Evolutionary conservation across 2,329 filamentous ascomycete genomes (phyloP), one percentile per base, ranked within the genome.

Genomic region (Claviceps cyperi): DNA sequence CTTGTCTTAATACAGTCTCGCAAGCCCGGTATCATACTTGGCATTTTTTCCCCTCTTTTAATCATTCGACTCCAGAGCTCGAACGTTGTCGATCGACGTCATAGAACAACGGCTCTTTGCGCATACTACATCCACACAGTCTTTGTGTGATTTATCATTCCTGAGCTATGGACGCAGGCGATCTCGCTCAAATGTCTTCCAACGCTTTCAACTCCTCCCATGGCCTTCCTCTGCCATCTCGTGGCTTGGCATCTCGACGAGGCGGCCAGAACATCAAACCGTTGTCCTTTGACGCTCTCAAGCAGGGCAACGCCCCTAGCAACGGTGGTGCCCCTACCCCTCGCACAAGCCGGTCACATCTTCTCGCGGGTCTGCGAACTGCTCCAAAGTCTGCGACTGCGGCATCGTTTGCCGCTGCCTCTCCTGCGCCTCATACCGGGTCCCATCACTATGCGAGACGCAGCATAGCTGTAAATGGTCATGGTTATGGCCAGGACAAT

Each of bases 111-210:
- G 9, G 8, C 17, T 21, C 4, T 46, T 17, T 15, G 22, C 46
- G 28, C 15, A 32, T 19, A n/a, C 22, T 7, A 47, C 13, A 32
- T 40, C 7, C 44, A 38, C 44, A 38, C 48, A 43, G 32, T 38
- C 4, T 14, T 47, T 21, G 32, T 28, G 35, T 45, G 22, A 39
- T n/a, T 32, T 3, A 32, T 32, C 17, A 24, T 43, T 39, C 5
- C 17, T 70, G 72, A 76, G 71, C 68, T 59, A 83, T 94, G 84
- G 85, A 95, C 91, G 83, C 91, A 80, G 91, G 91, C 79, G 88
- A 89, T 92, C 87, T 95, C 76, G 84, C 89, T 92, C 89, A 94
- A 79, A 97, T 97, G 91, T 86, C 88, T 74, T 91, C 88, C 76
- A 86, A 83, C 75, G 78, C 83, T 68, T 86, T 86, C 67, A 72